phyloP scores from a whole-genome alignment of 148 eudicot genomes.

The Arctostaphylos glauca region DNA sequence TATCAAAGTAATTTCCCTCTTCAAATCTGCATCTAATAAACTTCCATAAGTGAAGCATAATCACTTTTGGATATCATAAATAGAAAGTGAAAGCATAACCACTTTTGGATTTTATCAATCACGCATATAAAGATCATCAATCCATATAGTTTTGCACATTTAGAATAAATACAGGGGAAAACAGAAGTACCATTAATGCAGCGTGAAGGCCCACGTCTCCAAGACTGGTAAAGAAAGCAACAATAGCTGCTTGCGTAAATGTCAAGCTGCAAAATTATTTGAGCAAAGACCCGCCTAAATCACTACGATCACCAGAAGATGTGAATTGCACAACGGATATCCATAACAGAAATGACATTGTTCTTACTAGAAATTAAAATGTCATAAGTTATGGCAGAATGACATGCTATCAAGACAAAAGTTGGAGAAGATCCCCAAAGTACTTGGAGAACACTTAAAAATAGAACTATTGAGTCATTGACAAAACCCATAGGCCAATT shows the following conservation, averaged over 20 bases:
- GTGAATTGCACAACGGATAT: not conserved
- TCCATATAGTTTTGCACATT: not conserved
- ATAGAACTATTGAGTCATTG: no score
- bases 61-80: no score
- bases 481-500: not conserved
- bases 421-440: slow-evolving; percentile 6
- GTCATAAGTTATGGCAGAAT: not conserved
- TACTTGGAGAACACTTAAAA: not conserved
- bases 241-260: slow-evolving; percentile 57
- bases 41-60: no score
- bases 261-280: slow-evolving; percentile 49
- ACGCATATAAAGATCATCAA: not conserved
- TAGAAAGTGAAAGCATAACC: not conserved
- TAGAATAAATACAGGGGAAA: not conserved
- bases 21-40: no score
- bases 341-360: not conserved
- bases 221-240: slow-evolving; percentile 61
- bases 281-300: not conserved
- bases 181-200: slow-evolving; percentile 48
- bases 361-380: not conserved
- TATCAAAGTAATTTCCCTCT: no score
- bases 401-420: not conserved
- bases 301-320: not conserved
- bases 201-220: slow-evolving; percentile 61
- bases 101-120: not conserved